phyloP scores from a whole-genome alignment of 495 filamentous ascomycete species.

The Hypoxylon subgilvum region DNA sequence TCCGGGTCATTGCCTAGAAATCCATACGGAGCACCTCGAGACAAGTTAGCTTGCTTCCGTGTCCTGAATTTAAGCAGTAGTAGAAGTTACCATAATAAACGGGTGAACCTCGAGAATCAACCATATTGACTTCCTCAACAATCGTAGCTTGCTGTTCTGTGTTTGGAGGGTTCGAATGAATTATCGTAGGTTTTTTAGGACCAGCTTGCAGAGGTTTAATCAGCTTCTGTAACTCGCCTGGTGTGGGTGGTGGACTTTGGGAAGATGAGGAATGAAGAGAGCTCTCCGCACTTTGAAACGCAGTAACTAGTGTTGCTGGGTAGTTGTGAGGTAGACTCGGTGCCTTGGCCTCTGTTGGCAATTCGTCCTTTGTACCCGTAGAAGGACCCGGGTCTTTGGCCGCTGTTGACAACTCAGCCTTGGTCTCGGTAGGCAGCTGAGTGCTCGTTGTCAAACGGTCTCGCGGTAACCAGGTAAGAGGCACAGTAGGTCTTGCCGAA shows the following conservation, averaged over 20 bases:
- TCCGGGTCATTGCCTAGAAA: neutral
- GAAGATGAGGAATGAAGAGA: neutral
- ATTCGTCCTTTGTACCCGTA: no score
- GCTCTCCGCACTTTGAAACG: neutral
- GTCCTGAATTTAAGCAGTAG: neutral
- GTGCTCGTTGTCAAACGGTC: no score
- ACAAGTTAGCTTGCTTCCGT: neutral
- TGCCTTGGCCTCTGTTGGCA: no score
- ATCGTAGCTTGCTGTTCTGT: neutral
- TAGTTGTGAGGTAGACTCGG: no score
- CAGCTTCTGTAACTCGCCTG: no score
- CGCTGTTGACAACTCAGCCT: no score
- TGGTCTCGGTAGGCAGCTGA: no score
- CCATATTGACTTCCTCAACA: neutral
- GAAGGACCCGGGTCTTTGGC: no score
- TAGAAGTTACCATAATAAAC: constrained; percentile 3
- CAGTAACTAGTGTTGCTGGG: neutral
- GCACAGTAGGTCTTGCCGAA: no score
- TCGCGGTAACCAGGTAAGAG: no score
- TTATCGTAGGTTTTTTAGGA: neutral
- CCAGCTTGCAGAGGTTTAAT: constrained; percentile 3
- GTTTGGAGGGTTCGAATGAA: neutral
- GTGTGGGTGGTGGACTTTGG: neutral
- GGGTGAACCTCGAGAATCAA: constrained; percentile 3
- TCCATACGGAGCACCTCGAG: neutral